These are phyloP conservation scores for Pythium inflatum DNA, from an alignment of 352 stramenopile genomes.

Conservation along the genomic window DNA sequence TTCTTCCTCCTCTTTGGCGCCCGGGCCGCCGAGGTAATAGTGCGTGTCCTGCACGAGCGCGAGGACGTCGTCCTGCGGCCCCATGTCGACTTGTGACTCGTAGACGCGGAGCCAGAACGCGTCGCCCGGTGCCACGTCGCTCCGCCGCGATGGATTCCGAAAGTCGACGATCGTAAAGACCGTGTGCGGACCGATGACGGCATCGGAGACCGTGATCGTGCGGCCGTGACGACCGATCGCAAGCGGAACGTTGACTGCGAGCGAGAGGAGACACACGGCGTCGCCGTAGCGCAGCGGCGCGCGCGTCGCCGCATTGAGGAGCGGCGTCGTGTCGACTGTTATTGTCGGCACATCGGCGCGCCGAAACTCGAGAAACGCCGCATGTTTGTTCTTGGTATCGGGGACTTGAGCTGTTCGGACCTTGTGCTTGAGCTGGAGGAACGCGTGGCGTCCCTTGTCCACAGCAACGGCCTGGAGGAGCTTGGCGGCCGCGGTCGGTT, in stretches of 20 bases:
- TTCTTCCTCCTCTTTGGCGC: constrained; percentile 47
- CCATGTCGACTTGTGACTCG: constrained; percentile 24
- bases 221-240: constrained; percentile 52
- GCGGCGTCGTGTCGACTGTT: not conserved
- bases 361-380: constrained; percentile 68
- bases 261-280: constrained; percentile 61
- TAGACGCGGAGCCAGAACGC: constrained; percentile 65
- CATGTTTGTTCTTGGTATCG: constrained; percentile 52
- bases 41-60: constrained; percentile 55
- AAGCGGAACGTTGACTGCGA: constrained; percentile 48
- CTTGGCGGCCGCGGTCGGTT: not conserved
- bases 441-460: constrained; percentile 25
- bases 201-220: constrained; percentile 26
- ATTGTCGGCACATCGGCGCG: not conserved
- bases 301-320: constrained; percentile 49
- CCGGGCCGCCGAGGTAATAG: constrained; percentile 62
- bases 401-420: not conserved
- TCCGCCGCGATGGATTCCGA: constrained; percentile 46
- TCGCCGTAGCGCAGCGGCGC: constrained; percentile 65
- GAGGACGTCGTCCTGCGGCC: constrained; percentile 38
- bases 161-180: constrained; percentile 75
- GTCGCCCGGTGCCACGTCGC: constrained; percentile 47
- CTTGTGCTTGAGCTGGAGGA: constrained; percentile 30
- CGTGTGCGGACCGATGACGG: constrained; percentile 52
- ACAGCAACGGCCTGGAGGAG: constrained; percentile 21